A percentile compares a stretch with the other conserved stretches of the same genome.
Evolutionary conservation across 1,139 yeast species (phyloP).

Genomic region (Geotrichum citri-aurantii): DNA sequence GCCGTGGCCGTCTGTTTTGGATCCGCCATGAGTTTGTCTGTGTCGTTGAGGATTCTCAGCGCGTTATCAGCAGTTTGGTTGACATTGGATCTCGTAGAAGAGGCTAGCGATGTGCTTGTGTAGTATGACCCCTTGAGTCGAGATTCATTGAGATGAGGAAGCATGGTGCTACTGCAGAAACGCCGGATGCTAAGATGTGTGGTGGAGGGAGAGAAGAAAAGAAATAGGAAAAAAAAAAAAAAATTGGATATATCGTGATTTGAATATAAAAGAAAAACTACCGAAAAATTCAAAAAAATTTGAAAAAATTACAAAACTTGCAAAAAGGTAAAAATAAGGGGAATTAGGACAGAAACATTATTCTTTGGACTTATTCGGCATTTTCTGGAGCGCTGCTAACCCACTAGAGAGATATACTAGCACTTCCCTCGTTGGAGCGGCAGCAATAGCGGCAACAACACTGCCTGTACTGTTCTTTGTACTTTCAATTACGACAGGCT

Average conservation of each 20-base stretch:
- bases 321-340: neutral
- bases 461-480: too few relatives aligned
- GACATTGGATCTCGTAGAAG: neutral
- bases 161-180: neutral
- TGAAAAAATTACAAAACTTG: neutral
- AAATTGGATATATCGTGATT: neutral
- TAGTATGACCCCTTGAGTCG: conserved; percentile 5
- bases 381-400: neutral
- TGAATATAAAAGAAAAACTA: neutral
- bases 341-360: neutral
- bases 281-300: neutral
- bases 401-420: neutral
- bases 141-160: conserved; percentile 4
- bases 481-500: too few relatives aligned
- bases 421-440: neutral
- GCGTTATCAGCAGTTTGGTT: conserved; percentile 24
- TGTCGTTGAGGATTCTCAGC: conserved; percentile 24
- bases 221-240: neutral
- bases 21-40: conserved; percentile 29
- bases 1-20: conserved; percentile 31
- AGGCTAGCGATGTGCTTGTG: neutral
- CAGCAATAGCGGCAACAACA: neutral
- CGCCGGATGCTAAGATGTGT: neutral
- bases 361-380: neutral
- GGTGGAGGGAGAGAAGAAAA: neutral